Evolutionary conservation across 257 asterid species (phyloP).

Genomic region (Ocimum tenuiflorum): DNA sequence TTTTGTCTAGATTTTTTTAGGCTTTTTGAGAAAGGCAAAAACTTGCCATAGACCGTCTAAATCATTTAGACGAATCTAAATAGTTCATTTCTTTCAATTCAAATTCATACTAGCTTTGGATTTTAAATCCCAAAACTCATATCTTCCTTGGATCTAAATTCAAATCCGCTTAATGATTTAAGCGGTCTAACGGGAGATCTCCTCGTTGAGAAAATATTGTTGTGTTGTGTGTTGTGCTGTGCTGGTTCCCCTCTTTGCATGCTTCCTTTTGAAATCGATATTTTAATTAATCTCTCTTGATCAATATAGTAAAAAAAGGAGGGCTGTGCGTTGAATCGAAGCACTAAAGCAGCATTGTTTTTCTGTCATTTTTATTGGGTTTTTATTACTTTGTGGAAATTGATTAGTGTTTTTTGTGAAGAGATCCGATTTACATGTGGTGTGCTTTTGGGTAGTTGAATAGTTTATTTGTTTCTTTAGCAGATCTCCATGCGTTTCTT

Average conservation of each 20-base stretch:
- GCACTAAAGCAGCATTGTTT: background rate
- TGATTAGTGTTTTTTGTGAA: slow-evolving; percentile 3
- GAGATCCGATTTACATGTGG: slow-evolving; percentile 25
- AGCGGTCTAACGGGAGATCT: too few species aligned
- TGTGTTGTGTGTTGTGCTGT: too few species aligned
- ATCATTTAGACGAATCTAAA: too few species aligned
- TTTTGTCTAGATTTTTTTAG: too few species aligned
- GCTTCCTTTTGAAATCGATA: background rate
- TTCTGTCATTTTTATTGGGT: background rate
- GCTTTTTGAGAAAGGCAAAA: too few species aligned
- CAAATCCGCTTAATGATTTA: too few species aligned
- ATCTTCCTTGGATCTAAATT: too few species aligned
- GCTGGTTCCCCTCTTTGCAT: background rate
- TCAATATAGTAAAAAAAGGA: background rate
- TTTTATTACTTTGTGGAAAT: background rate
- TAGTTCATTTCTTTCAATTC: too few species aligned
- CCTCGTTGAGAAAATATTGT: background rate
- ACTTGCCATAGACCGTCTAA: too few species aligned
- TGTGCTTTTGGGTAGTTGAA: slow-evolving; percentile 29
- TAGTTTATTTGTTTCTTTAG: slow-evolving; percentile 11
- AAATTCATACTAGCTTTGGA: too few species aligned
- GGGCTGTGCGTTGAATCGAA: slow-evolving; percentile 13
- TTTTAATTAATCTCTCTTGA: background rate
- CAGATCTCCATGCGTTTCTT: slow-evolving; percentile 34
- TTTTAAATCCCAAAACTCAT: too few species aligned